Conservation (phyloP, 2,329 filamentous ascomycete genomes). For the Phialemonium atrogriseum region DNA sequence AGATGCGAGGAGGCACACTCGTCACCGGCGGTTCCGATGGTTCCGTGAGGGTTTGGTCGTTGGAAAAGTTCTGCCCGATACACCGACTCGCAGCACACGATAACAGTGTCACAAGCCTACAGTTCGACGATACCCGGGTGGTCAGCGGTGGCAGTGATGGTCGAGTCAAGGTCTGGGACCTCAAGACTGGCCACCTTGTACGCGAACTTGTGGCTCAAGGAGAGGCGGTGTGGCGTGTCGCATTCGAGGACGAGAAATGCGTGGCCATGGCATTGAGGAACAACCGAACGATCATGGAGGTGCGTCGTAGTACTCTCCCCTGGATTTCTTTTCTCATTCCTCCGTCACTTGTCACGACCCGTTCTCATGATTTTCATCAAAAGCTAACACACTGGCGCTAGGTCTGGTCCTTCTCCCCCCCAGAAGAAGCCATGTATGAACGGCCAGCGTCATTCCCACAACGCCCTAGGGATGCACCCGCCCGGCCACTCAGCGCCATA, state of each 20-base stretch:
- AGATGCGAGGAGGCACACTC: constrained; percentile 89
- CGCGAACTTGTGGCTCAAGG: constrained; percentile 81
- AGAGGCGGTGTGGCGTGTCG: constrained; percentile 94
- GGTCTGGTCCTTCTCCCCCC: constrained; percentile 94
- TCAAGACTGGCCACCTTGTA: constrained; percentile 83
- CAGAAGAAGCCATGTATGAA: constrained; percentile 57
- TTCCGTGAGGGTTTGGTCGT: constrained; percentile 91
- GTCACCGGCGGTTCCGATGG: constrained; percentile 96
- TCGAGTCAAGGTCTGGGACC: constrained; percentile 97
- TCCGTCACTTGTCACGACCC: too few relatives aligned
- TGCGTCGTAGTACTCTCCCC: constrained; percentile 25
- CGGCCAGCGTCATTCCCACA: constrained; percentile 41
- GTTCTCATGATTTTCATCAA: too few relatives aligned
- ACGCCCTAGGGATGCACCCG: constrained; percentile 29
- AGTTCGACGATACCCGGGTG: constrained; percentile 93
- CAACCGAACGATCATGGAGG: constrained; percentile 94
- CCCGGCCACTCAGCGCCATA: constrained; percentile 43
- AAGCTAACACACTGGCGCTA: constrained; percentile 26
- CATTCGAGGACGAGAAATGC: constrained; percentile 97
- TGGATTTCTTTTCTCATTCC: constrained; percentile 6
- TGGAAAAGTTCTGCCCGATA: constrained; percentile 83
- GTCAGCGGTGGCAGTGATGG: constrained; percentile 95
- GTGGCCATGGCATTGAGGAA: constrained; percentile 86
- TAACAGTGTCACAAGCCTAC: constrained; percentile 94
- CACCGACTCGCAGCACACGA: constrained; percentile 94